Conservation (phyloP, 1,284 basidiomycete genomes). For the Microbotryum saponariae region DNA sequence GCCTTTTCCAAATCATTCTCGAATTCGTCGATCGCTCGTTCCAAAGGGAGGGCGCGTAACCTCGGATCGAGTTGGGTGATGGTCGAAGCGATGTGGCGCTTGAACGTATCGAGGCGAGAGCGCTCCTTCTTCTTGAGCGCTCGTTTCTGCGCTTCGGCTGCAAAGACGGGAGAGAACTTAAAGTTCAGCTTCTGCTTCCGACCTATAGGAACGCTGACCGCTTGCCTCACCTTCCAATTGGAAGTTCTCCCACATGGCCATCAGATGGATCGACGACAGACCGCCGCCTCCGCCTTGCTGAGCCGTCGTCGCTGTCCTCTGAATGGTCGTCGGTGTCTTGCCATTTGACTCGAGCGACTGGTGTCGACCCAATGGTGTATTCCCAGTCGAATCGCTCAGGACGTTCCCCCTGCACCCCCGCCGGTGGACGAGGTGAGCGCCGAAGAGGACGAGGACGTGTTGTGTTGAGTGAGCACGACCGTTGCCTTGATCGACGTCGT, state of each 20-base stretch:
- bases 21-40: background rate
- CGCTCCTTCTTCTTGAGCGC: background rate
- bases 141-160: background rate
- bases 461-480: no score
- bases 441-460: no score
- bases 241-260: constrained; percentile 10
- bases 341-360: background rate
- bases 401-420: background rate
- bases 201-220: no score
- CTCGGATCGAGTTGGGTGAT: background rate
- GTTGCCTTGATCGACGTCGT: no score
- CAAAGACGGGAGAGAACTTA: no score
- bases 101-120: background rate
- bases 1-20: background rate
- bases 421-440: no score
- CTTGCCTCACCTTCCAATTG: constrained; percentile 15
- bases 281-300: background rate
- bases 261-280: background rate
- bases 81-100: background rate
- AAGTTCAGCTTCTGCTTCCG: no score
- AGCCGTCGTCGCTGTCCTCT: background rate
- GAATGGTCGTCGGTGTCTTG: background rate
- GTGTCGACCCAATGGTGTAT: background rate
- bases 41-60: background rate
- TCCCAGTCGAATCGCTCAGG: background rate